Conservation (phyloP, 2,329 filamentous ascomycete species). For the Phyllosticta capitalensis region DNA sequence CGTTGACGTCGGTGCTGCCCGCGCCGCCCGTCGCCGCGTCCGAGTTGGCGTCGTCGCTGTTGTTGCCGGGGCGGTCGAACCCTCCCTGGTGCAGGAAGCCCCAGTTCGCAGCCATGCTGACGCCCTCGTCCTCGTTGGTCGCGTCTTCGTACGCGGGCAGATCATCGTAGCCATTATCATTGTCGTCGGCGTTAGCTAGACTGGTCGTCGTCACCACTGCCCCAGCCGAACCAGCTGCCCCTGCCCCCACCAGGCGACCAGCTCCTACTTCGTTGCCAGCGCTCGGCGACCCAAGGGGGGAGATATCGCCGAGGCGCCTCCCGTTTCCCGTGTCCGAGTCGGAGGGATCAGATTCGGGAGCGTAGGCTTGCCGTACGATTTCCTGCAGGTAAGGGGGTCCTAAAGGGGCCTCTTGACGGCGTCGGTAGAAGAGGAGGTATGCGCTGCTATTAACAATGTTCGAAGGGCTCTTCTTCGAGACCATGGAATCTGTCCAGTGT, state of each 20-base stretch:
- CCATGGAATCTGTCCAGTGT: constrained; percentile 59
- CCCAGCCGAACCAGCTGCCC: constrained; percentile 17
- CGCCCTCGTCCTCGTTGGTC: not conserved
- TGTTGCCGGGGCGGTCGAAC: not conserved
- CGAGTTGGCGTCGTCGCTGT: constrained; percentile 1
- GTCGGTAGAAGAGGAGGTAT: constrained; percentile 92
- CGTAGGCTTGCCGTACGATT: constrained; percentile 56
- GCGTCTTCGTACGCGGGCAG: not conserved
- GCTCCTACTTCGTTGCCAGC: constrained; percentile 36
- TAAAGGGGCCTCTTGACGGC: constrained; percentile 64
- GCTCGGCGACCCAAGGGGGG: constrained; percentile 79
- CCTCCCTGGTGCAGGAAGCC: not conserved
- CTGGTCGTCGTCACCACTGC: constrained; percentile 1
- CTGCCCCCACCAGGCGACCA: constrained; percentile 48
- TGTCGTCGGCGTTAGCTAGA: not conserved
- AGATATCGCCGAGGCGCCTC: constrained; percentile 78
- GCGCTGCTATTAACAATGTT: constrained; percentile 65
- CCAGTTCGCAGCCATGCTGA: not conserved
- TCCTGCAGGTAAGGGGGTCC: constrained; percentile 67
- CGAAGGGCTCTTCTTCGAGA: constrained; percentile 51
- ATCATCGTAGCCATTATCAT: not conserved
- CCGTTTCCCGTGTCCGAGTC: constrained; percentile 60
- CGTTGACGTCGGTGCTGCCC: not conserved
- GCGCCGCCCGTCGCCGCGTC: constrained; percentile 5
- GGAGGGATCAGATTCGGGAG: constrained; percentile 38